Conservation (phyloP, 768 basidiomycete species). For the Naganishia kalamii region DNA sequence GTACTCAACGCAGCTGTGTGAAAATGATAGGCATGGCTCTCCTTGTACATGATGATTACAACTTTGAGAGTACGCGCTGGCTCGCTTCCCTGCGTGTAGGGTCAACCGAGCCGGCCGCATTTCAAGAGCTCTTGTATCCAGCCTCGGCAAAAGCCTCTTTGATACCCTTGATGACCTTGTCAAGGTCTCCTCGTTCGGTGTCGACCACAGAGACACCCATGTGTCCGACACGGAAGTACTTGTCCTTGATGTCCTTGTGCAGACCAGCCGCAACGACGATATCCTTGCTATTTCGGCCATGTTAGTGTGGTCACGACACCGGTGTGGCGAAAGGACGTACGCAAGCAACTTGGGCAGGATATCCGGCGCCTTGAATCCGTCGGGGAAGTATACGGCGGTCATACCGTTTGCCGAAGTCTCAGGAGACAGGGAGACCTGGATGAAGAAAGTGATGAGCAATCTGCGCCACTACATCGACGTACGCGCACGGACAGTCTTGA, state of each 20-base stretch:
- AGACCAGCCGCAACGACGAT: constrained; percentile 84
- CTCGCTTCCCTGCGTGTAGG: not conserved
- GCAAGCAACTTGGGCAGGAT: constrained; percentile 64
- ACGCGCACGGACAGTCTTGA: constrained; percentile 53
- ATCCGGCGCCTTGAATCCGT: constrained; percentile 68
- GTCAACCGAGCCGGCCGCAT: not conserved
- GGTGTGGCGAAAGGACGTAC: constrained; percentile 22
- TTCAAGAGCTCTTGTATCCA: constrained; percentile 27
- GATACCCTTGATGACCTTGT: constrained; percentile 63
- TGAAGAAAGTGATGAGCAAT: not conserved
- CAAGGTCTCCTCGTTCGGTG: constrained; percentile 63
- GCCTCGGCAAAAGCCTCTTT: constrained; percentile 44
- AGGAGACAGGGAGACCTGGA: constrained; percentile 52
- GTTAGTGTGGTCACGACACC: not conserved
- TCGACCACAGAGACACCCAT: constrained; percentile 86
- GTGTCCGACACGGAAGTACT: constrained; percentile 88
- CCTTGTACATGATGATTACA: not conserved
- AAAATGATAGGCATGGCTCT: too few relatives aligned
- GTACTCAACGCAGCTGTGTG: too few relatives aligned
- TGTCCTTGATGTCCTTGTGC: constrained; percentile 74
- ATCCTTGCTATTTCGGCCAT: constrained; percentile 51
- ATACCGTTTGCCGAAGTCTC: constrained; percentile 81
- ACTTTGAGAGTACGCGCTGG: not conserved
- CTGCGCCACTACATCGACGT: not conserved
- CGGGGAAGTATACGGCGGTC: constrained; percentile 86